phyloP scores from a whole-genome alignment of 2,329 filamentous ascomycete species.

The Immersiporthe knoxdaviesiana region DNA sequence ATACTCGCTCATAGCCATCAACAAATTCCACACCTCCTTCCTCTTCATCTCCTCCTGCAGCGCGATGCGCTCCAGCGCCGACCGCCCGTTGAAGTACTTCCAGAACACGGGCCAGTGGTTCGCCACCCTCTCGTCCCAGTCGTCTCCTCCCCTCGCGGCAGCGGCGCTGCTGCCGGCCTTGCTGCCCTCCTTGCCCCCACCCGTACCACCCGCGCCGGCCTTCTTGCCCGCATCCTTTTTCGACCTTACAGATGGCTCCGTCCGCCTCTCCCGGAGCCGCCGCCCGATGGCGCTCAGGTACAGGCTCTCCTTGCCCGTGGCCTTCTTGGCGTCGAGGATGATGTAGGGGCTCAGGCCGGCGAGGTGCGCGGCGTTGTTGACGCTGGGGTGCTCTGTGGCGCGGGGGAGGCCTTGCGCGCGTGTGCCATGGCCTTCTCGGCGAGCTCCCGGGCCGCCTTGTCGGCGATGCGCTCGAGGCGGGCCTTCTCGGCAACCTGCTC shows the following conservation, averaged over 20 bases:
- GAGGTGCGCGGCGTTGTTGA: conserved; percentile 62
- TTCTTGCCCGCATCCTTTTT: conserved; percentile 20
- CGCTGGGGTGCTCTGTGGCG: conserved; percentile 57
- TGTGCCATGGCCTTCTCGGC: conserved; percentile 58
- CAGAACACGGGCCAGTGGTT: conserved; percentile 74
- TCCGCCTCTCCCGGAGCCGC: conserved; percentile 44
- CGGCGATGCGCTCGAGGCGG: conserved; percentile 61
- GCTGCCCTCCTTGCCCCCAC: conserved; percentile 17
- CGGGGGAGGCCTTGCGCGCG: conserved; percentile 54
- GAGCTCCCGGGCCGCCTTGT: conserved; percentile 57
- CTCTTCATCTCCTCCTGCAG: conserved; percentile 85
- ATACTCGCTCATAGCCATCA: conserved; percentile 69
- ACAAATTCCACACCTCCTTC: conserved; percentile 73
- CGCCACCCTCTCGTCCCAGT: conserved; percentile 58
- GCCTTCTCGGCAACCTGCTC: conserved; percentile 64
- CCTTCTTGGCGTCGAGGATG: conserved; percentile 77
- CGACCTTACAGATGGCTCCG: conserved; percentile 14
- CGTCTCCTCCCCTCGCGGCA: conserved; percentile 15
- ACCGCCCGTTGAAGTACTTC: conserved; percentile 86
- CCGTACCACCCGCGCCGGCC: conserved; percentile 9
- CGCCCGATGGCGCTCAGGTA: conserved; percentile 66
- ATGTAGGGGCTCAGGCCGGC: conserved; percentile 63
- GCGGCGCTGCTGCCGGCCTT: background rate
- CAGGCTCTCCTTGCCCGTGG: conserved; percentile 75
- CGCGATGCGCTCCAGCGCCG: conserved; percentile 83